Base-by-base conservation (phyloP, 129 eudicot genomes). In the Lonicera japonica region DNA sequence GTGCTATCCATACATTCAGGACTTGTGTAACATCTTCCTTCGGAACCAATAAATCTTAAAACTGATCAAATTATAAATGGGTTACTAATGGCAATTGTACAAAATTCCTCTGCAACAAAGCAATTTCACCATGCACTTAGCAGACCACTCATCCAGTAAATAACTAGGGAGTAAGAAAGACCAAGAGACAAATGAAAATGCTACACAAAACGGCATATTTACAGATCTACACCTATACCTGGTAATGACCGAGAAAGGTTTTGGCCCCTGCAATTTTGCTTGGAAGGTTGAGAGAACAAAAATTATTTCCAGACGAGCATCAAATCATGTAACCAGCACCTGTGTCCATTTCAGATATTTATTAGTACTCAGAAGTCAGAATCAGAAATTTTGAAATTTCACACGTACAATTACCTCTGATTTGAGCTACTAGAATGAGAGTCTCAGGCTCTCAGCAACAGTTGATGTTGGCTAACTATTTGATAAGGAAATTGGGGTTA, bases 401-500 rank as follows among this genome's bases (percentile, higher is more conserved):
- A 51, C 19, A 15, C 6, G 6, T 29, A 29, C 6, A 60, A 24
- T 16, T 78, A 82, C 87, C 95, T 80, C 70, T 39, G 46, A 54
- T 73, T 56, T 60, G 53, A 66, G 43, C 29, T 25, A 34, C 61
- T 56, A 51, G 53, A 61, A 48, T 59, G 58, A 24, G 36, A 29
- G 36, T 29, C 36, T 2, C 36, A 24, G 36, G 6, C 4, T 29
- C 36, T 2, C 36, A 29, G 36, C 36, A 29, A 29, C 51, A 36
- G 61, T 72, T 21, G 75, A 63, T 39, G 34, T 11, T 21, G 69
- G 66, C 29, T 74, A 74, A 41, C 8, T 25, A 23, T 62, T 66
- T 57, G 72, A 57, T 14, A 74, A 54, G 46, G 72, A 18, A 65
- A 77, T 72, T 40, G 94, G 90, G 51, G 80, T 69, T 25, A 74